These are phyloP conservation scores for Osmanthus fragrans DNA, from an alignment of 257 asterid genomes.

Conservation along the genomic window DNA sequence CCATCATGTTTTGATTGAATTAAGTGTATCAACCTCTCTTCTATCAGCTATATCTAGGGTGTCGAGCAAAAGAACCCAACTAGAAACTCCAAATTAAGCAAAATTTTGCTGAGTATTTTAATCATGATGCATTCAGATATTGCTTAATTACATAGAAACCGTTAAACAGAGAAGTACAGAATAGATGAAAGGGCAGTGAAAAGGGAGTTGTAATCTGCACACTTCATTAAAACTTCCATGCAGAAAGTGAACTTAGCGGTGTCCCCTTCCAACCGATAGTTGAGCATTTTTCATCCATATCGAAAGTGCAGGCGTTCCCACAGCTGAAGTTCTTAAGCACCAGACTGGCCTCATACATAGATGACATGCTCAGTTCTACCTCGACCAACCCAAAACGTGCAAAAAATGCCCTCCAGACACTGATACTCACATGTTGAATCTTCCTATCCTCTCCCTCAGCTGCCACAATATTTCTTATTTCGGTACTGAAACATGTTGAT, in stretches of 20 bases:
- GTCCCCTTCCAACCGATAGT: neutral
- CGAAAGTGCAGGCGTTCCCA: slow-evolving; percentile 26
- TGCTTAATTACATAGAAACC: neutral
- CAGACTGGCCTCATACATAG: slow-evolving; percentile 23
- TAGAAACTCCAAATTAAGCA: neutral
- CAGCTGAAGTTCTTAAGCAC: slow-evolving; percentile 19
- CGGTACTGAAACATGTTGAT: slow-evolving; percentile 18
- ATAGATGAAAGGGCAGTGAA: no score
- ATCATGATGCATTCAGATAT: no score
- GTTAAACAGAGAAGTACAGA: no score
- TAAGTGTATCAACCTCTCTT: neutral
- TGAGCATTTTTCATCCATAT: slow-evolving; percentile 23
- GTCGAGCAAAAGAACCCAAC: neutral
- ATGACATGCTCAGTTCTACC: slow-evolving; percentile 24
- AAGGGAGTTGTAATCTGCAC: neutral
- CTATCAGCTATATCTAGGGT: neutral
- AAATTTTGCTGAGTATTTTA: neutral
- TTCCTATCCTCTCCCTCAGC: slow-evolving; percentile 33
- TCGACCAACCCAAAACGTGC: slow-evolving; percentile 22
- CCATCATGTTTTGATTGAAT: neutral
- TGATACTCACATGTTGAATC: slow-evolving; percentile 20
- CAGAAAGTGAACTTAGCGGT: no score
- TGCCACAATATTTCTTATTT: slow-evolving; percentile 28
- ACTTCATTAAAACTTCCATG: neutral
- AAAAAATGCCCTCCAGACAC: slow-evolving; percentile 32